Conservation (phyloP, 2,329 filamentous ascomycete genomes). For the Paecilomyces niveus region DNA sequence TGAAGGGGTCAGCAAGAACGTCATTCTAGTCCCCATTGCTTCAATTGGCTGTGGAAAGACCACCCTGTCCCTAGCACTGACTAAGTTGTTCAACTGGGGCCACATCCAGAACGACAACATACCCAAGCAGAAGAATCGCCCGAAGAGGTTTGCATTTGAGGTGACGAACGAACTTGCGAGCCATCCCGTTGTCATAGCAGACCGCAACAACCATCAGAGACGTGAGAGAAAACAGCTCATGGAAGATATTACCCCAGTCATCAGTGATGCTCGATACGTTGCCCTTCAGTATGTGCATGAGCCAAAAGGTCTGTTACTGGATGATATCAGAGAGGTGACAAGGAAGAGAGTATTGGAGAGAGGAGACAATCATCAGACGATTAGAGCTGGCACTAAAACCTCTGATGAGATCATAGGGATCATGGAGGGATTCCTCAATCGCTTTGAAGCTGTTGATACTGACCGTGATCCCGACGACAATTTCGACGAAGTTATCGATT, state of each 20-base stretch:
- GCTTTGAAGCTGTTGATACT: slow-evolving; percentile 72
- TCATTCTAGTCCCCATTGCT: slow-evolving; percentile 83
- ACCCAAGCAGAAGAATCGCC: slow-evolving; percentile 64
- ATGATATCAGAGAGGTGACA: slow-evolving; percentile 67
- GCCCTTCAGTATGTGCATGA: slow-evolving; percentile 86
- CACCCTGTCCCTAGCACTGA: slow-evolving; percentile 74
- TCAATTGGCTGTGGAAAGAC: slow-evolving; percentile 97
- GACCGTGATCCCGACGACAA: slow-evolving; percentile 64
- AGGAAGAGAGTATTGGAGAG: slow-evolving; percentile 71
- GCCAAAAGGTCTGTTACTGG: slow-evolving; percentile 51
- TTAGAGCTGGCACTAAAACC: slow-evolving; percentile 72
- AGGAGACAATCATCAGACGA: slow-evolving; percentile 96
- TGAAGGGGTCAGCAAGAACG: slow-evolving; percentile 52
- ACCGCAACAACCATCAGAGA: slow-evolving; percentile 87
- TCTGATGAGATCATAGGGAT: slow-evolving; percentile 71
- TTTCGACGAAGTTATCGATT: slow-evolving; percentile 79
- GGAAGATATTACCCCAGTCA: slow-evolving; percentile 59
- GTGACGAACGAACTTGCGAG: slow-evolving; percentile 59
- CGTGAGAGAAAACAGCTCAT: slow-evolving; percentile 86
- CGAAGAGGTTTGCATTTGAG: slow-evolving; percentile 67
- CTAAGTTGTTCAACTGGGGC: slow-evolving; percentile 80
- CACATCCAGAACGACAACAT: slow-evolving; percentile 98
- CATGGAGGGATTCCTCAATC: slow-evolving; percentile 86
- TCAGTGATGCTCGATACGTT: slow-evolving; percentile 64
- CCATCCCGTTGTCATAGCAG: slow-evolving; percentile 72